Base-by-base conservation (phyloP, 768 basidiomycete genomes). In the Russula lepida region DNA sequence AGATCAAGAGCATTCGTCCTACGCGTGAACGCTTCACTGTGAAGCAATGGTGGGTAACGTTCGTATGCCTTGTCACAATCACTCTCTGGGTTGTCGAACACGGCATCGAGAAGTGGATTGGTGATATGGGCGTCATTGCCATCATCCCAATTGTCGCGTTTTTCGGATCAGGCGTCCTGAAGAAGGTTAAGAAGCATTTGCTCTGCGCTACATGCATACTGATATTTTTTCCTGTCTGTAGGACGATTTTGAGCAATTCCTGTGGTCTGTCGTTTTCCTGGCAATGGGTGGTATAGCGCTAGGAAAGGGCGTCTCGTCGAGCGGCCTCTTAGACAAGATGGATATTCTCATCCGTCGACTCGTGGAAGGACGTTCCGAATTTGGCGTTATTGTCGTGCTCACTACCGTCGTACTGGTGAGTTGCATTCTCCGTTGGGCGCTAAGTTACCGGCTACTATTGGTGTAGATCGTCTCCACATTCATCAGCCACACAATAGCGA, bases 211-310 rank as follows among this genome's bases (percentile, higher is more conserved):
- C 15, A 25, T 28, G n/a, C n/a, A 3, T 48, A 32, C 25, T 37
- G 12, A 32, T 9, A 3, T 19, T 28, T n/a, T 28, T 21, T 13
- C 5, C 23, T 27, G 41, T 5, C 27, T 7, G 19, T 70, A 94
- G 92, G 92, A 92, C 61, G 93, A 97, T 73, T 98, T 95, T 71
- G 92, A 95, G 69, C 89, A 92, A 69, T 92, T 93, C 72, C 80
- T 88, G 59, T 95, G 94, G 94, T 87, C 87, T 7, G 92, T 95
- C 57, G 92, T 98, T 28, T 95, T 95, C 75, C 79, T 95, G 60
- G 92, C 93, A 4, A 99, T 98, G 97, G 95, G 95, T 25, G 97
- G 97, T 41, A 95, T 98, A 54, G 92, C 94, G 0, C 82, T 98
- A 3, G 97, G 97, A 58, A 89, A 95, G 68, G 95, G 94, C 6